Evolutionary conservation across 139 green algal species (phyloP), one percentile per base, ranked within the genome.

Genomic region (Parachlorella kessleri): DNA sequence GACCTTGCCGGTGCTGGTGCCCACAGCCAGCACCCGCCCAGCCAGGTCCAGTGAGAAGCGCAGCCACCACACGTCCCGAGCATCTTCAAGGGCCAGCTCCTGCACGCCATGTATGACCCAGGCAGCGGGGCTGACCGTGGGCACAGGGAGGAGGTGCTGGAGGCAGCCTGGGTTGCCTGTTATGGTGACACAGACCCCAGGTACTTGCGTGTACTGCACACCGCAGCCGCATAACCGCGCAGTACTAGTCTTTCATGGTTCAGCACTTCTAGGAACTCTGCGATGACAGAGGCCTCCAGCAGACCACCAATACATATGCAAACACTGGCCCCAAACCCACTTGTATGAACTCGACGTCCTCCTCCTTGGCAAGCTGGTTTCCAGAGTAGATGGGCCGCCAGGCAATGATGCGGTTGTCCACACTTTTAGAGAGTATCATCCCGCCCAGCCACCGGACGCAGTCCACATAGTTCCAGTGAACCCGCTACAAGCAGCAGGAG

Each of bases 401-500:
- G 30, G 91, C 23, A 37, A 88, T 55, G 30, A 93, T 80, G n/a
- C 66, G 38, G 74, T 93, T 79, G 76, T 94, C 76, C 39, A 91
- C 85, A 37, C 81, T 90, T 72, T 95, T 96, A 55, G 80, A 87
- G 38, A 96, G 72, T 18, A 96, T 36, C 42, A 93, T 72, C 79
- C 94, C 89, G 0, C 93, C 93, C 38, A 94, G 70, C 90, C 90
- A 97, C 9, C 87, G 79, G 38, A 95, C 89, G 73, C 92, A 97
- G 84, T 97, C 93, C 28, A 97, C 90, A 66, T 97, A 97, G 66
- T 93, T 86, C 39, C 77, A 78, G 76, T 97, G 92, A 6, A 95
- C 73, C 80, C 93, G 78, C 72, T 86, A 40, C 48, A 18, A 36
- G n/a, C n/a, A n/a, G n/a, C n/a, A n/a, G n/a, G n/a, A n/a, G n/a